These are phyloP conservation scores for Fusarium ambrosium DNA, from an alignment of 2,329 filamentous ascomycete genomes.

Conservation along the genomic window DNA sequence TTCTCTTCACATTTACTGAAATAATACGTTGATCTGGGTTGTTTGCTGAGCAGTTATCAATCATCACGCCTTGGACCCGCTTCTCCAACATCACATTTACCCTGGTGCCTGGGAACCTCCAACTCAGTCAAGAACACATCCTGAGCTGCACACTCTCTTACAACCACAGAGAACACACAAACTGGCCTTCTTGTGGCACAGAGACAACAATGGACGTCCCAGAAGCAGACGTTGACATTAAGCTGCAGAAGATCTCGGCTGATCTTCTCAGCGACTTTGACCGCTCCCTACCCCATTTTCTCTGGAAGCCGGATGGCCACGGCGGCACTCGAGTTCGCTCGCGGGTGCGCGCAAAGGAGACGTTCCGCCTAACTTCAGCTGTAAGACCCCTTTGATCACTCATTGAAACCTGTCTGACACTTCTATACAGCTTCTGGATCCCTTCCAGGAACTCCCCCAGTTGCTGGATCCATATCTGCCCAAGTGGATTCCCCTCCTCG, in stretches of 20 bases:
- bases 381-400: conserved; percentile 49
- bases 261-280: conserved; percentile 72
- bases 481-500: conserved; percentile 79
- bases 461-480: conserved; percentile 88
- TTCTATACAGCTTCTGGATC: conserved; percentile 72
- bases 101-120: conserved; percentile 26
- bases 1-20: neutral
- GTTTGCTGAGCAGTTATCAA: neutral
- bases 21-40: neutral
- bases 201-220: conserved; percentile 67
- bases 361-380: conserved; percentile 60
- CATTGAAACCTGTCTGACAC: neutral
- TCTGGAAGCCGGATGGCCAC: conserved; percentile 65
- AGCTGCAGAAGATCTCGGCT: conserved; percentile 71
- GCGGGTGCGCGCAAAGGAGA: conserved; percentile 65
- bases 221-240: conserved; percentile 72
- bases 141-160: neutral
- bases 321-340: conserved; percentile 59
- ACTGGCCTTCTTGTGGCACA: neutral
- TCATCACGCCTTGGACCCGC: conserved; percentile 21
- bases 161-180: conserved; percentile 6
- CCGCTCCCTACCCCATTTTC: conserved; percentile 63
- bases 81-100: neutral
- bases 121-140: neutral
- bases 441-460: conserved; percentile 96